Percentiles rank a stretch among this genome's conserved stretches.
Conservation (phyloP, 495 filamentous ascomycete genomes). For the Aspergillus nidulans region DNA sequence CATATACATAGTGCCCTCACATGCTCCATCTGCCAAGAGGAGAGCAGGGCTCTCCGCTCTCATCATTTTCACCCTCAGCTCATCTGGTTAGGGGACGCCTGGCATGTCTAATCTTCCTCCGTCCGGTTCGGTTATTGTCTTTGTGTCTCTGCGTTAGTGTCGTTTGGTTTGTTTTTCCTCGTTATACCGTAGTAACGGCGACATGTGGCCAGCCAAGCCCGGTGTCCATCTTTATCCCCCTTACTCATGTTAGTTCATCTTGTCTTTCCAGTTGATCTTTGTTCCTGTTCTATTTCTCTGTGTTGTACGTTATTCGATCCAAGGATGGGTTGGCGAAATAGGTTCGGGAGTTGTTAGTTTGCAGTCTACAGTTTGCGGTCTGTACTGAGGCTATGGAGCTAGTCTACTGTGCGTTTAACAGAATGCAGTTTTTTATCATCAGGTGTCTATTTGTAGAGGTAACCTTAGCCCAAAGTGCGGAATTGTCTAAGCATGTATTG, state of each 20-base stretch:
- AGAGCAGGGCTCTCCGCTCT: conserved; percentile 4
- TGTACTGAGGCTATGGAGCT: conserved; percentile 18
- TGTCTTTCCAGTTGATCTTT: neutral
- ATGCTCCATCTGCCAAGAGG: conserved; percentile 8
- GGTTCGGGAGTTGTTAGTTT: conserved; percentile 30
- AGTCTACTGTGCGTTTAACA: conserved; percentile 16
- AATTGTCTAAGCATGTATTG: too few species aligned
- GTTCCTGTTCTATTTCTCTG: neutral
- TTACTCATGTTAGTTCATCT: neutral
- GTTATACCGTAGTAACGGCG: neutral
- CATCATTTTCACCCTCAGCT: neutral
- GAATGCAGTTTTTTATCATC: conserved; percentile 20
- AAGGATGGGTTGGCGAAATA: conserved; percentile 37
- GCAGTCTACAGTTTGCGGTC: neutral
- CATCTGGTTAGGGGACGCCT: neutral
- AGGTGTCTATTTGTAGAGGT: too few species aligned
- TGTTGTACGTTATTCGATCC: conserved; percentile 23
- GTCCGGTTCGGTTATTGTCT: neutral
- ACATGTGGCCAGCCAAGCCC: neutral
- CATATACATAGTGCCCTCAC: neutral
- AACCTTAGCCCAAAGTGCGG: too few species aligned
- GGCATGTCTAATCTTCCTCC: neutral
- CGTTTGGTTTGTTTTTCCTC: neutral
- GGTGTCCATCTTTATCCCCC: neutral
- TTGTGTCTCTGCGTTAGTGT: neutral